Percentiles rank a stretch among this genome's conserved stretches.
phyloP scores from a whole-genome alignment of 169 alveolate genomes.

The Amoebophrya sp. region DNA sequence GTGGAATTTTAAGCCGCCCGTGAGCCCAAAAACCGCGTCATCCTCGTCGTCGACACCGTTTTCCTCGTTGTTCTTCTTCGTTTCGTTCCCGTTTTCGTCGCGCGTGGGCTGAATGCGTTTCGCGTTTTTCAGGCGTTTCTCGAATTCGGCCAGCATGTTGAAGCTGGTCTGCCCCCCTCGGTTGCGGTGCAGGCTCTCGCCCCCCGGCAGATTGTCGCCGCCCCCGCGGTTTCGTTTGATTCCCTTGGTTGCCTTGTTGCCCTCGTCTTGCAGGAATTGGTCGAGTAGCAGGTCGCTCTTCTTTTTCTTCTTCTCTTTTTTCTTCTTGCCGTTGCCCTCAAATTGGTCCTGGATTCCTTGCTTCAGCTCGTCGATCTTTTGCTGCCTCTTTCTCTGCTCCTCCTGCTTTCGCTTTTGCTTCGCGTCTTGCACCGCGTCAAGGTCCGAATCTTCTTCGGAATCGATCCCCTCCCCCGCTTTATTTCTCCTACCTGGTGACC shows the following conservation, averaged over 20 bases:
- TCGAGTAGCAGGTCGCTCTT: not conserved
- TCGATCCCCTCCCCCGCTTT: too few relatives aligned
- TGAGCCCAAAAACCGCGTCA: not conserved
- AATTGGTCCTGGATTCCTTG: not conserved
- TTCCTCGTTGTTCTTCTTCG: not conserved
- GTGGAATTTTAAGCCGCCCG: not conserved
- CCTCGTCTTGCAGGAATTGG: not conserved
- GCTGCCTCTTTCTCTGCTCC: too few relatives aligned
- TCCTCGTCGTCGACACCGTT: not conserved
- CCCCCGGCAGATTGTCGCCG: too few relatives aligned
- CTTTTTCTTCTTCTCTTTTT: not conserved
- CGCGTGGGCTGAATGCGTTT: too few relatives aligned
- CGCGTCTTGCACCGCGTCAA: not conserved
- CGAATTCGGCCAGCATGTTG: not conserved
- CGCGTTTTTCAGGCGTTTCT: not conserved
- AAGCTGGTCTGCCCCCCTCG: too few relatives aligned
- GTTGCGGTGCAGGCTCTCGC: not conserved
- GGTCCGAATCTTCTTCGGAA: too few relatives aligned
- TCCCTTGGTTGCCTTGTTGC: not conserved
- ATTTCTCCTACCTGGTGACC: too few relatives aligned
- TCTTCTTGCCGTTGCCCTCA: not conserved
- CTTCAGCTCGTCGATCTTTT: not conserved
- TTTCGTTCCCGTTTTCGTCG: not conserved
- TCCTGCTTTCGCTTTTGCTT: not conserved
- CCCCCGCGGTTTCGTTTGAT: too few relatives aligned